These are phyloP conservation scores for Colletotrichum coccodes DNA, from an alignment of 2,329 filamentous ascomycete genomes.

Conservation along the genomic window DNA sequence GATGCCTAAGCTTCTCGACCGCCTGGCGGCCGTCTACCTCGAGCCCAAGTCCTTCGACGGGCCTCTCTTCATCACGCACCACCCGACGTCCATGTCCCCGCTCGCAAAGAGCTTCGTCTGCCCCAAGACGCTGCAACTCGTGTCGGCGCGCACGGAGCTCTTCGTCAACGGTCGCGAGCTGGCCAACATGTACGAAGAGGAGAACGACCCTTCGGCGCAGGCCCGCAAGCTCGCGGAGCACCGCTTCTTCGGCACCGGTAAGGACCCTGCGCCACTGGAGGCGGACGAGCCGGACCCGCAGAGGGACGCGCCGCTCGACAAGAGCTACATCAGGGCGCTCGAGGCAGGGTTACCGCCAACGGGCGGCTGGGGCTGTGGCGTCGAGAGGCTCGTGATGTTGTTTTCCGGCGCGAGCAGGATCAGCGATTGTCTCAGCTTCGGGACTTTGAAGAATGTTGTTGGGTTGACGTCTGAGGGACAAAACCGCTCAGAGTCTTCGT, in stretches of 20 bases:
- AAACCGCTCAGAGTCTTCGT: background rate
- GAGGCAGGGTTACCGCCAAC: conserved; percentile 95
- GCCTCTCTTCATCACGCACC: conserved; percentile 89
- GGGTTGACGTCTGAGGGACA: conserved; percentile 53
- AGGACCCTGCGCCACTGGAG: conserved; percentile 29
- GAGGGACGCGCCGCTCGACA: conserved; percentile 67
- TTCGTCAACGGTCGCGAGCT: conserved; percentile 85
- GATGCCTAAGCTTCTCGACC: conserved; percentile 79
- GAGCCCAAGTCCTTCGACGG: conserved; percentile 76
- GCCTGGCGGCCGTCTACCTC: conserved; percentile 79
- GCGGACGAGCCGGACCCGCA: conserved; percentile 45
- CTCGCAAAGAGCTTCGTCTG: conserved; percentile 88
- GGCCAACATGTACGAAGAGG: conserved; percentile 98
- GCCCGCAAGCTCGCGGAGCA: conserved; percentile 80
- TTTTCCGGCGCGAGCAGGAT: conserved; percentile 84
- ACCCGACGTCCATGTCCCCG: conserved; percentile 90
- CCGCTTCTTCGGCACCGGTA: conserved; percentile 47
- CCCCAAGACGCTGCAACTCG: conserved; percentile 72
- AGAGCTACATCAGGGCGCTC: conserved; percentile 85
- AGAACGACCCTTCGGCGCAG: conserved; percentile 92
- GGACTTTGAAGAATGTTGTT: conserved; percentile 78
- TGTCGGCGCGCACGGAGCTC: conserved; percentile 86
- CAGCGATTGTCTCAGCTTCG: conserved; percentile 88
- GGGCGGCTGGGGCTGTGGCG: conserved; percentile 94
- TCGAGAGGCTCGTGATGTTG: conserved; percentile 93